Conservation (phyloP, 2,329 filamentous ascomycete genomes). For the Penicillium paneum region DNA sequence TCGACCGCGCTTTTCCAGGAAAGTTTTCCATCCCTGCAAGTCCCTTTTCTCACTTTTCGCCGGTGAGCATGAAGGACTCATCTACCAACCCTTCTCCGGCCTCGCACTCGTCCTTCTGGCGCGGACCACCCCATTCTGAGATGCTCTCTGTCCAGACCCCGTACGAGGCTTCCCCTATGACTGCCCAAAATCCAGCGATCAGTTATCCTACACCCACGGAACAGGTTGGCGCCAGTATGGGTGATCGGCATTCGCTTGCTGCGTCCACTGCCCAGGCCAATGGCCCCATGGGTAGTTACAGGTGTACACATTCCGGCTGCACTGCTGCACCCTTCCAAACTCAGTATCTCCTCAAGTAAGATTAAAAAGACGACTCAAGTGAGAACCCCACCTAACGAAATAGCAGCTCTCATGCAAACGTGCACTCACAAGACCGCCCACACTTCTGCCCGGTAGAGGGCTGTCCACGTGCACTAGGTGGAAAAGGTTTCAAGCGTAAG, state of each 20-base stretch:
- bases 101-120: constrained; percentile 31
- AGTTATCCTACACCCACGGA: constrained; percentile 44
- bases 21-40: constrained; percentile 32
- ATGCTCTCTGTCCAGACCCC: constrained; percentile 27
- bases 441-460: constrained; percentile 61
- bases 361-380: constrained; percentile 2
- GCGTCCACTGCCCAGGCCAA: constrained; percentile 24
- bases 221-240: constrained; percentile 20
- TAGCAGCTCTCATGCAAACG: constrained; percentile 53
- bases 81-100: constrained; percentile 37
- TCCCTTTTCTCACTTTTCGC: constrained; percentile 39
- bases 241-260: constrained; percentile 24
- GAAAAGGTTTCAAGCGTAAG: constrained; percentile 66
- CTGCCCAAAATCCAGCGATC: constrained; percentile 34
- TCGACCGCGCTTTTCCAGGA: constrained; percentile 33
- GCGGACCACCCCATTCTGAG: constrained; percentile 27
- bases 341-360: constrained; percentile 63
- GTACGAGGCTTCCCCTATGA: constrained; percentile 30
- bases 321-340: constrained; percentile 60
- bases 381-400: constrained; percentile 3
- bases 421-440: constrained; percentile 61
- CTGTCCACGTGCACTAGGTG: constrained; percentile 59
- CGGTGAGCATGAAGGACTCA: constrained; percentile 38
- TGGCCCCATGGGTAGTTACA: constrained; percentile 40
- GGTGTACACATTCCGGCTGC: constrained; percentile 57